phyloP scores from a whole-genome alignment of 2,329 filamentous ascomycete genomes.

The Aspergillus sp. region DNA sequence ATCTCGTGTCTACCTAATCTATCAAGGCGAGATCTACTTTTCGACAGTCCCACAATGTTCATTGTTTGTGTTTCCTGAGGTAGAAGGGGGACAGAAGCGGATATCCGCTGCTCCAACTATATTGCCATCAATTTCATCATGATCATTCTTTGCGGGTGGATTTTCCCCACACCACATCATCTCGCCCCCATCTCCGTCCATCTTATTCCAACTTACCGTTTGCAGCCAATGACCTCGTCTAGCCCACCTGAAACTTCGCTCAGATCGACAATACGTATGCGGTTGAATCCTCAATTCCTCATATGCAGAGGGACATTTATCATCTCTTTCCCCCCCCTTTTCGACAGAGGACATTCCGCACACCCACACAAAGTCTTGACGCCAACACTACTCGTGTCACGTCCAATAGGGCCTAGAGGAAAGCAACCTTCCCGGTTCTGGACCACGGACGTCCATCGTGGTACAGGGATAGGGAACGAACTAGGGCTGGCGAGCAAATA shows the following conservation, averaged over 20 bases:
- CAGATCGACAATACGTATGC: background rate
- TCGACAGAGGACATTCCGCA: background rate
- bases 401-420: conserved; percentile 17
- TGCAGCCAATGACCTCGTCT: conserved; percentile 9
- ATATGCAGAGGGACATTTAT: background rate
- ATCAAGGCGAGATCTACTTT: too few species aligned
- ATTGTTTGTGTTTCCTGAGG: background rate
- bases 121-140: background rate
- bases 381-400: conserved; percentile 13
- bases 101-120: background rate
- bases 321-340: background rate
- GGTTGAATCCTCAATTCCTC: background rate
- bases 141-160: too few species aligned
- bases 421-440: conserved; percentile 11
- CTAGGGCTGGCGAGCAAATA: conserved; percentile 7
- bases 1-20: too few species aligned
- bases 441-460: conserved; percentile 5
- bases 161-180: too few species aligned
- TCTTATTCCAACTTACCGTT: conserved; percentile 1
- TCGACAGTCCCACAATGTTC: background rate
- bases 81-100: background rate
- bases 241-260: conserved; percentile 4
- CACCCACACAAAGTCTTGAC: conserved; percentile 12
- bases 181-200: too few species aligned
- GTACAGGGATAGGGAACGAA: conserved; percentile 7